These are phyloP conservation scores for Ceriops zippeliana DNA, from an alignment of 345 rosid genomes.

Conservation along the genomic window DNA sequence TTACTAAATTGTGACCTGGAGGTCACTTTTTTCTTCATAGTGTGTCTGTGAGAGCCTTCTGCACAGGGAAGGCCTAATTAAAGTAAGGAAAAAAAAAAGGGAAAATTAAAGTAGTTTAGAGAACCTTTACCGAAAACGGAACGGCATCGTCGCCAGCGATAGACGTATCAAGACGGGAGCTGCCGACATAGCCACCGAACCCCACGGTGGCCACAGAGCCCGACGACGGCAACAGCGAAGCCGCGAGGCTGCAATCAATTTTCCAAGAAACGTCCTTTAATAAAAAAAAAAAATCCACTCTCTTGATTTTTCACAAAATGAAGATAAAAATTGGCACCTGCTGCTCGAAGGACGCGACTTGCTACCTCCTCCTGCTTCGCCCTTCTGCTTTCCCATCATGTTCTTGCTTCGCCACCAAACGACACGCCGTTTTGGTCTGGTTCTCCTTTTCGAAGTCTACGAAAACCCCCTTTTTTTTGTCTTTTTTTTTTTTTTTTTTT, in stretches of 20 bases:
- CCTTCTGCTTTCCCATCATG: constrained; percentile 76
- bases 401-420: not conserved
- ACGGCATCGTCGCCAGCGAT: constrained; percentile 42
- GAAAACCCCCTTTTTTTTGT: too few species aligned
- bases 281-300: not conserved
- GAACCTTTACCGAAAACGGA: constrained; percentile 36
- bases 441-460: not conserved
- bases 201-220: constrained; percentile 64
- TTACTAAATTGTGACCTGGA: too few species aligned
- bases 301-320: too few species aligned
- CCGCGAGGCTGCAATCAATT: constrained; percentile 51
- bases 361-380: constrained; percentile 49
- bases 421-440: not conserved
- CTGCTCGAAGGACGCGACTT: constrained; percentile 97
- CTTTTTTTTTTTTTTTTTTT: too few species aligned
- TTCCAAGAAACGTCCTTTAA: not conserved
- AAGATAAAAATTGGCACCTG: constrained; percentile 40
- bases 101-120: not conserved
- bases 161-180: constrained; percentile 68
- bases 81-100: not conserved
- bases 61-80: too few species aligned
- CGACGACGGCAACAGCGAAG: constrained; percentile 67
- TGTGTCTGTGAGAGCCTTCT: too few species aligned
- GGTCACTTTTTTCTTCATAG: too few species aligned
- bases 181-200: constrained; percentile 86